Base-by-base conservation (phyloP, 495 filamentous ascomycete species). In the Hypoxylon trugodes region DNA sequence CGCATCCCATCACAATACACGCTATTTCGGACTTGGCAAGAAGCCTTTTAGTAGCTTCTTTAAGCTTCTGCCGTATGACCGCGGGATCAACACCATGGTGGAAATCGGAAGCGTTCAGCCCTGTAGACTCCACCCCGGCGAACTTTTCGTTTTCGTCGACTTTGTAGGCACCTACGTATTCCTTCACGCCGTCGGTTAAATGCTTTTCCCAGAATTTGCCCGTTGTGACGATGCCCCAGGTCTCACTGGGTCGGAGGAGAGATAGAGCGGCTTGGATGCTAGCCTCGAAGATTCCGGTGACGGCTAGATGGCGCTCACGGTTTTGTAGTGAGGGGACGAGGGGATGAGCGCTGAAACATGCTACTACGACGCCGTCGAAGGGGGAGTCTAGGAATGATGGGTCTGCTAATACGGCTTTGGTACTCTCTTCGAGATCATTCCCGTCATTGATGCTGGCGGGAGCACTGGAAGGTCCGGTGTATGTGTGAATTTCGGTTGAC, bases 141-240 rank as follows among this genome's bases (percentile, higher is more conserved):
- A 95, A 96, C 30, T 73, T 76, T 35, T 33, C 22, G 37, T 72
- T 65, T 49, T 37, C 68, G 0, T 47, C 52, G 6, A 45, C 40
- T 15, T 55, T 59, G 49, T 66, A 66, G 22, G 30, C 68, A 19
- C 80, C 89, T 15, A 88, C 74, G 51, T 82, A 89, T 0, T 59
- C 65, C 49, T 76, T 70, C 0, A 94, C 86, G 0, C 87, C 92
- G 0, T 79, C 72, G 1, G 77, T 81, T 22, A 97, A 78, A 13
- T 95, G 82, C 2, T 74, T 69, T 65, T 92, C 88, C 94, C 94
- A 98, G 54, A 84, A 86, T 49, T 84, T 86, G 0, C 95, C 95
- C 0, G 94, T 97, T 1, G 88, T 91, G 1, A 98, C 88, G 61
- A 98, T 96, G 8, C 93, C 95, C 77, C 96, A 97, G 33, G 82